phyloP scores from a whole-genome alignment of 495 filamentous ascomycete genomes.

The Talaromyces liani region DNA sequence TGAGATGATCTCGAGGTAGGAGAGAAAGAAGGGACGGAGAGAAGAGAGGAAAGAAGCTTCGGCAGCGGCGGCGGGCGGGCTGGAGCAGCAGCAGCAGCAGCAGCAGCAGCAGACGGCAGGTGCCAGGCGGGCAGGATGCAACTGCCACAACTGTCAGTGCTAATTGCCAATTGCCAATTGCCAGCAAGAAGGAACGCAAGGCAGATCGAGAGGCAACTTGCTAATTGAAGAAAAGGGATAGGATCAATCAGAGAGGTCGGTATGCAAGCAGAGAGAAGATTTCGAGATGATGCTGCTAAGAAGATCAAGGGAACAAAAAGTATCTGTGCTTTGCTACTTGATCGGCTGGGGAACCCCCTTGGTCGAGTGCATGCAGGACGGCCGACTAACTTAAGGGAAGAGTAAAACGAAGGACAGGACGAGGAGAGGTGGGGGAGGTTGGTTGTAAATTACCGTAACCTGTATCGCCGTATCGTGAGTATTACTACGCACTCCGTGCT shows the following conservation, averaged over 20 bases:
- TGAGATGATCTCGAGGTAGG: constrained; percentile 3
- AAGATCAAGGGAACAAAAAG: not conserved
- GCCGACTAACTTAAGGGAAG: not conserved
- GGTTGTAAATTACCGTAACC: not conserved
- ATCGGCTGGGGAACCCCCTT: not conserved
- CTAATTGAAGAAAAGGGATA: not conserved
- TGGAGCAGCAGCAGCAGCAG: not conserved
- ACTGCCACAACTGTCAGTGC: not conserved
- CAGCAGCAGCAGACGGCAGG: not conserved
- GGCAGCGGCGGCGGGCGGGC: not conserved
- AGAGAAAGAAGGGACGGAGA: constrained; percentile 2
- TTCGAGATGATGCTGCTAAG: not conserved
- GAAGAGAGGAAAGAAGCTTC: constrained; percentile 1
- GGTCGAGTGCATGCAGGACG: not conserved
- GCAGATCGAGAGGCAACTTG: not conserved
- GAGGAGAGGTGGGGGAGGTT: not conserved
- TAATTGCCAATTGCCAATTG: not conserved
- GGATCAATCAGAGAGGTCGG: not conserved
- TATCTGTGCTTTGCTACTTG: not conserved
- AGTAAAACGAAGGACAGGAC: not conserved
- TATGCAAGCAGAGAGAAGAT: not conserved
- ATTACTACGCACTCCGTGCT: not conserved
- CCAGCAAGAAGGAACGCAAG: not conserved
- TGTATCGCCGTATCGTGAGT: too few species aligned
- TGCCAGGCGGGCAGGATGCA: not conserved